Base-by-base conservation (phyloP, 768 basidiomycete species). In the Postia placenta region DNA sequence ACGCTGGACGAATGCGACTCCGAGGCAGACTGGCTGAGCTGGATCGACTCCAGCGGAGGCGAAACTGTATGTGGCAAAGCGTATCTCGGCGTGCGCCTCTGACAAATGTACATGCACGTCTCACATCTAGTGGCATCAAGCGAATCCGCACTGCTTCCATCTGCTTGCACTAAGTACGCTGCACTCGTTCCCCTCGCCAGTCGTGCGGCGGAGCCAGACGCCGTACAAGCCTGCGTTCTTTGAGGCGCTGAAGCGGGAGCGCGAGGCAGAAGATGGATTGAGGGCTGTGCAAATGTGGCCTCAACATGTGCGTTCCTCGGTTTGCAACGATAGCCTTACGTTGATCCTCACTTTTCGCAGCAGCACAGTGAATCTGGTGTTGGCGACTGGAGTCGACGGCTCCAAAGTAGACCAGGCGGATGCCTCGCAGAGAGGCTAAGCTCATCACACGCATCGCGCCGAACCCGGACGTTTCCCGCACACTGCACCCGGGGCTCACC, bases 211-310 rank as follows among this genome's bases (percentile, higher is more conserved):
- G 1, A 78, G 75, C 9, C 96, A 98, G 64, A 92, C 89, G 58
- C 70, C 90, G 12, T 82, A 74, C 70, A 98, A 98, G 67, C 90
- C 92, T 2, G 79, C 81, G 25, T 92, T 87, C 68, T 99, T 93
- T 63, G 81, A 85, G 24, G 68, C 67, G 36, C 68, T 82, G 12
- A 67, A 69, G 24, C 73, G 69, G 58, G 78, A 80, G 59, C 75
- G 78, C 50, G 76, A 78, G n/a, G 80, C 80, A 3, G 74, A 74
- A 66, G 80, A 76, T 45, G 79, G 73, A 17, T 71, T 88, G 28
- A 67, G 72, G 45, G 76, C 79, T 55, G 75, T 79, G 0, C 69
- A 69, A 42, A 68, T 67, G 38, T 89, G 89, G 89, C 64, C 87
- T 15, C 63, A 69, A 12, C 48, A 43, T 47, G 66, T 68, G 37